Evolutionary conservation across 2,329 filamentous ascomycete species (phyloP), one percentile per base, ranked within the genome.

Genomic region (Trichoderma koningiopsis): DNA sequence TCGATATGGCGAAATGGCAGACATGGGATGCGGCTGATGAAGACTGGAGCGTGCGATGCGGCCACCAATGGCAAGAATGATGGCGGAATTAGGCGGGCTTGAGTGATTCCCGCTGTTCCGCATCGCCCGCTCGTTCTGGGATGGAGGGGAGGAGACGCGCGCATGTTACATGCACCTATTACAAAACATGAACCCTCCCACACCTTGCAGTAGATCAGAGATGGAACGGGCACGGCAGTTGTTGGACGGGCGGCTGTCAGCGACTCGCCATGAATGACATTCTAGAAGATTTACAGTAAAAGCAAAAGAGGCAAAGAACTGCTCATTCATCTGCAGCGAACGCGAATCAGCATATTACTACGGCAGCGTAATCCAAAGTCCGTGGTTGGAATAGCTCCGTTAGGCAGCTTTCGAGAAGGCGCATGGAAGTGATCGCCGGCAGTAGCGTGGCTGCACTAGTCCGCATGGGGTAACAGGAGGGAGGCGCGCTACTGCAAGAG

Each of bases 341-440:
- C 29, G 52, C 3, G 7, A n/a, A 62, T 47, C 7, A 40, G 16
- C 43, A 56, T 49, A 56, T 56, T 64, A 56, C 56, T 64, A 64
- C 61, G 61, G 49, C 33, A 40, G 22, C 56, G 27, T 29, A 43
- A 64, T 56, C 55, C 49, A 29, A 24, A 55, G 13, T 14, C 33
- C 37, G 6, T n/a, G 40, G 19, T 52, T 58, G 64, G 64, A 22
- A 59, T 67, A 59, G 64, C 64, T 57, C 68, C 40, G 27, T 61
- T 61, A 57, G 64, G 68, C 57, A 70, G 49, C 64, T 53, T 70
- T 70, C 68, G 56, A 70, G 68, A 70, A 70, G 68, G 61, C 61
- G 33, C 35, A 27, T 65, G n/a, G 68, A 69, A 65, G 55, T 59
- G 59, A 65, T 68, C 58, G 59, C 55, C 59, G 68, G 60, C 68